These are phyloP conservation scores for Prunus dulcis DNA, from an alignment of 306 rosid species.

Conservation along the genomic window DNA sequence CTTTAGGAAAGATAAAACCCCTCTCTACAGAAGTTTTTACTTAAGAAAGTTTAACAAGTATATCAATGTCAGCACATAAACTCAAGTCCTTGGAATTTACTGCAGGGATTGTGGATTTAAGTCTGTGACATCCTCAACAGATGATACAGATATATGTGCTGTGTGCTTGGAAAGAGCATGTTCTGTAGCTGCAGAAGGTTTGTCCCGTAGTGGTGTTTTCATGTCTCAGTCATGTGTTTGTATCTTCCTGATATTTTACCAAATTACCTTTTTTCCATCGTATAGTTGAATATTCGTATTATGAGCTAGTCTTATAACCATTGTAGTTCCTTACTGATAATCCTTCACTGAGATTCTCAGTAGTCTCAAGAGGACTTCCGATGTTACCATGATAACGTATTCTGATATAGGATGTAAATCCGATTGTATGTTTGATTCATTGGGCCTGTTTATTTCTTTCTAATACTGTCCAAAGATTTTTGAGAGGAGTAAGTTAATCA, in stretches of 20 bases:
- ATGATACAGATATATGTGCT: conserved; percentile 75
- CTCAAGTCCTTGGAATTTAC: conserved; percentile 21
- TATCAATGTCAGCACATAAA: background rate
- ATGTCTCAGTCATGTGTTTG: background rate
- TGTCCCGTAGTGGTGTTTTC: background rate
- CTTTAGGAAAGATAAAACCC: background rate
- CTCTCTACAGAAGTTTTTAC: too few relatives aligned
- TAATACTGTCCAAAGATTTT: background rate
- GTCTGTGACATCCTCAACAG: conserved; percentile 47
- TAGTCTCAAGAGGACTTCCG: background rate
- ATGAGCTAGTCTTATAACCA: background rate
- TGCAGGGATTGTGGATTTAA: conserved; percentile 86
- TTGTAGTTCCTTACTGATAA: background rate
- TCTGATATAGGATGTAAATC: background rate
- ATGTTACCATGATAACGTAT: background rate
- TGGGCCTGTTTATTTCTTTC: background rate
- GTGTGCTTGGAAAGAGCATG: conserved; percentile 93
- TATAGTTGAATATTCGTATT: background rate
- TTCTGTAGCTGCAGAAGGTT: conserved; percentile 90
- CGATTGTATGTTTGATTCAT: background rate
- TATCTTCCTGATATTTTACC: background rate
- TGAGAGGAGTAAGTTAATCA: background rate
- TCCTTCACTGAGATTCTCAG: background rate
- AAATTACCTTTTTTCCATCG: background rate
- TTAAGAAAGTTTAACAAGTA: background rate